Evolutionary conservation across 2,329 filamentous ascomycete species (phyloP).

Genomic region (Exophiala calicioides): DNA sequence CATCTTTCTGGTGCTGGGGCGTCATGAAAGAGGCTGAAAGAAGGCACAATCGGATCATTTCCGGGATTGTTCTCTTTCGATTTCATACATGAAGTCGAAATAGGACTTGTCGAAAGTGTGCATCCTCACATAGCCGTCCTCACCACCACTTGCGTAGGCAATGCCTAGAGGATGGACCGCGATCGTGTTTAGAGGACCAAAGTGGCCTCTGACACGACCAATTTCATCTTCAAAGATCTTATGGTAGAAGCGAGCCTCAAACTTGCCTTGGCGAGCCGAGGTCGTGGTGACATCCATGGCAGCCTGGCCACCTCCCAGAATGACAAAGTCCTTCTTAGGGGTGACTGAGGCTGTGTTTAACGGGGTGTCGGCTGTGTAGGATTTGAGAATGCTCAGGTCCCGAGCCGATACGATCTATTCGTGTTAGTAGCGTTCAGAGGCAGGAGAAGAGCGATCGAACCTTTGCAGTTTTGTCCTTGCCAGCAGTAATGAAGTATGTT

Average conservation of each 20-base stretch:
- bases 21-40: conserved; percentile 19
- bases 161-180: conserved; percentile 89
- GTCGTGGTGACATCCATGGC: conserved; percentile 99
- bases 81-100: conserved; percentile 98
- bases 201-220: conserved; percentile 93
- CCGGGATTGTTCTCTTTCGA: conserved; percentile 75
- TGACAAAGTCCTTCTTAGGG: conserved; percentile 94
- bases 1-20: conserved; percentile 5
- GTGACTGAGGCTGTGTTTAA: conserved; percentile 95
- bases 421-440: conserved; percentile 7
- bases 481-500: conserved; percentile 97
- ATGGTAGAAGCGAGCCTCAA: conserved; percentile 99
- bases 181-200: conserved; percentile 94
- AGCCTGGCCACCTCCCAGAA: conserved; percentile 95
- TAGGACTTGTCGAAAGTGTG: conserved; percentile 99
- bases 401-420: conserved; percentile 74
- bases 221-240: conserved; percentile 99
- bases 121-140: conserved; percentile 97
- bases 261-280: conserved; percentile 91
- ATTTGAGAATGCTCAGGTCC: conserved; percentile 90
- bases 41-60: conserved; percentile 34
- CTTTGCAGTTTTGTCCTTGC: conserved; percentile 97
- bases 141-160: conserved; percentile 91
- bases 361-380: conserved; percentile 86
- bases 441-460: conserved; percentile 45